A percentile compares a stretch with the other conserved stretches of the same genome.
phyloP scores from a whole-genome alignment of 2,329 filamentous ascomycete genomes.

The Penicillium sp. region DNA sequence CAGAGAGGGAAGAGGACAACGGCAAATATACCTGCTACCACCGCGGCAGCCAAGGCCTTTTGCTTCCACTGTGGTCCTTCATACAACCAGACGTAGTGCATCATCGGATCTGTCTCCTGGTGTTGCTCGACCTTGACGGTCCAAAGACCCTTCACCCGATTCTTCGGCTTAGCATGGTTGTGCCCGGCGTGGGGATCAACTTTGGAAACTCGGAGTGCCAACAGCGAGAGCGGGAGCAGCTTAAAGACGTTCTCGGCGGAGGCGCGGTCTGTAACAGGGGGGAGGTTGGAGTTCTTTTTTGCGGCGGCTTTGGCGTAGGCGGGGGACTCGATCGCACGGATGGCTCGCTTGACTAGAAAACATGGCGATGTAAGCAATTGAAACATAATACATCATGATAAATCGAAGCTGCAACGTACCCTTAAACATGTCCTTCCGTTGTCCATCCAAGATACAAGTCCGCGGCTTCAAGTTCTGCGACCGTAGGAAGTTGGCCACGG shows the following conservation, averaged over 20 bases:
- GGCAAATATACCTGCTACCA: conserved; percentile 78
- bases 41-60: conserved; percentile 84
- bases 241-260: conserved; percentile 94
- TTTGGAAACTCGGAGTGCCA: conserved; percentile 87
- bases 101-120: conserved; percentile 65
- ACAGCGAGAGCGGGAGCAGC: conserved; percentile 87
- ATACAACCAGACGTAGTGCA: conserved; percentile 97
- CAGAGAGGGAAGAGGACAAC: conserved; percentile 94
- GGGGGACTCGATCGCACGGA: conserved; percentile 83
- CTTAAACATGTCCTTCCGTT: conserved; percentile 97
- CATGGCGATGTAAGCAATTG: conserved; percentile 1
- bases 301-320: conserved; percentile 81
- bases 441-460: conserved; percentile 90
- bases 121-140: conserved; percentile 94
- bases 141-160: conserved; percentile 94
- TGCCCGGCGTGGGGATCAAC: conserved; percentile 74
- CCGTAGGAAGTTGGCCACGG: conserved; percentile 83
- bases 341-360: conserved; percentile 81
- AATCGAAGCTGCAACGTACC: conserved; percentile 51
- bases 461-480: conserved; percentile 81
- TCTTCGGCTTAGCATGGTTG: conserved; percentile 64
- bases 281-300: conserved; percentile 85
- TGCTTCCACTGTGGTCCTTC: conserved; percentile 92
- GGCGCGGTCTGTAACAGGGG: conserved; percentile 80
- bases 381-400: not conserved